Evolutionary conservation across 495 filamentous ascomycete genomes (phyloP), one percentile per base, ranked within the genome.

Genomic region (Pyrenula aspistea): DNA sequence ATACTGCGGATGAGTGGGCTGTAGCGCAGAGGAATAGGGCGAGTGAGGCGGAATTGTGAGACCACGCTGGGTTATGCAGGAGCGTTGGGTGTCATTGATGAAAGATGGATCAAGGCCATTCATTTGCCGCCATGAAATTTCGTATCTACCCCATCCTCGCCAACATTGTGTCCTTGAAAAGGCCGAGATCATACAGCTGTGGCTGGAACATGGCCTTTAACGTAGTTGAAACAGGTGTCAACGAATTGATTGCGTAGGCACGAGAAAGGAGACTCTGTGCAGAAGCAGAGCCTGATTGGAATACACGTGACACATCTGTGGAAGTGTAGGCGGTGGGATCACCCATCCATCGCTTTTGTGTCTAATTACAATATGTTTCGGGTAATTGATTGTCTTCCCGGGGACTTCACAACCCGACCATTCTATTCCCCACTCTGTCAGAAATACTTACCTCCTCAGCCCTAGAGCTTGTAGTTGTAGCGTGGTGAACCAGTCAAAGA

Each of bases 1-100:
- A 56, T 53, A 49, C 49, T 23, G 22, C 48, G 31, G 56, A 63
- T 25, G 55, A 54, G 36, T 56, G 55, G 19, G 61, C 61, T 42
- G 48, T 55, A 21, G 55, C 58, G 59, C 24, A 57, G 10, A 57
- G 60, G 2, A 25, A 53, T 22, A 53, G 58, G 49, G 60, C 48
- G 31, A 42, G 31, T 42, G 31, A 42, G 31, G 31, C 31, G 31
- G 31, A 42, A 42, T 42, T 42, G 31, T 42, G 15, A 42, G 15
- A 42, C 15, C 4, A 42, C 8, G 31, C 31, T 42, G 31, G 15
- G 31, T 42, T 42, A 42, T 42, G 31, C 31, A 42, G 31, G 31
- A 42, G 8, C 15, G 15, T n/a, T 42, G 15, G 15, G 31, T 42
- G 31, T 42, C 31, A 42, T 42, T 15, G 31, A 42, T 42, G 31